These are phyloP conservation scores for Picochlorum sp. DNA, from an alignment of 139 green algal species.

Conservation along the genomic window DNA sequence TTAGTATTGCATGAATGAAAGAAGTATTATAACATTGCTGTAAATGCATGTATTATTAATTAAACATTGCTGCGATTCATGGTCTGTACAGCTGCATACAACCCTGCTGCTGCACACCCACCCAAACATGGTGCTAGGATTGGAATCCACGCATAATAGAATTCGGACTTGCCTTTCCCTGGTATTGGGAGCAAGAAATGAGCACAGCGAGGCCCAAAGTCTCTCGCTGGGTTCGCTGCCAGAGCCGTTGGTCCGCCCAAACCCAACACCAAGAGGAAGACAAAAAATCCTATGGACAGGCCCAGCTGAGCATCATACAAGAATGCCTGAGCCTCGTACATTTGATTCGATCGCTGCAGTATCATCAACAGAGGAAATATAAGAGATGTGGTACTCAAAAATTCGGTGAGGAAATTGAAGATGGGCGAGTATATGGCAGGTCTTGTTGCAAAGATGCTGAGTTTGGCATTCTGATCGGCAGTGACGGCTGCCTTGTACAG, in stretches of 20 bases:
- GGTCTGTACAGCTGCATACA: constrained; percentile 30
- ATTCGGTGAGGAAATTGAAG: constrained; percentile 29
- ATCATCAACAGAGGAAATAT: constrained; percentile 23
- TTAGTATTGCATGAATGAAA: no score
- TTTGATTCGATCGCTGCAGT: constrained; percentile 1
- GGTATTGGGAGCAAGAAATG: constrained; percentile 37
- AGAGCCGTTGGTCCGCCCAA: constrained; percentile 33
- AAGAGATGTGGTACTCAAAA: constrained; percentile 24
- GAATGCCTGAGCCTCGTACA: not conserved
- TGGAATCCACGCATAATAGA: constrained; percentile 38
- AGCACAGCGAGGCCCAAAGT: constrained; percentile 31
- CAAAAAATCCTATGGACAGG: constrained; percentile 23
- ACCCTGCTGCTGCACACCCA: constrained; percentile 20
- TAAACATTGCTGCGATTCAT: constrained; percentile 28
- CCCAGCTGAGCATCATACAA: constrained; percentile 10
- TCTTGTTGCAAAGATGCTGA: constrained; percentile 54
- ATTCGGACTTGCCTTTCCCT: constrained; percentile 34
- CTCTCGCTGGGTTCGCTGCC: constrained; percentile 33
- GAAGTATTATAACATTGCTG: not conserved
- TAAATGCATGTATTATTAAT: not conserved
- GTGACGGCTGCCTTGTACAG: constrained; percentile 38
- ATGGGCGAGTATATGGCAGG: constrained; percentile 50
- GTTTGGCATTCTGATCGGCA: constrained; percentile 58
- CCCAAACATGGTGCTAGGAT: constrained; percentile 39
- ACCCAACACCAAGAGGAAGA: constrained; percentile 25